phyloP scores from a whole-genome alignment of 1,139 yeast species.

The Petasospora rhodanensis region DNA sequence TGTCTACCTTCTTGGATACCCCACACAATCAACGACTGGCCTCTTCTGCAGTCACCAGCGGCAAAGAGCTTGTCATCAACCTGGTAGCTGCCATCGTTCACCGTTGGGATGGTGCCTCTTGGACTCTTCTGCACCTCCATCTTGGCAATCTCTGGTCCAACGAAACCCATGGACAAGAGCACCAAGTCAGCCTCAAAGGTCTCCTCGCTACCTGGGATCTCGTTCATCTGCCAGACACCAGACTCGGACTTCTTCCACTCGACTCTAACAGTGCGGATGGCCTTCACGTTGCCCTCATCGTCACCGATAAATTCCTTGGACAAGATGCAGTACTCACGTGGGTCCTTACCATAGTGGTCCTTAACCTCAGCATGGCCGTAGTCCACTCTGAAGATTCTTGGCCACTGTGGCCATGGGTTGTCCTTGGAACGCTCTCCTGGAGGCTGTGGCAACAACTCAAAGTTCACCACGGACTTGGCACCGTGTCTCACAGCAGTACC shows the following conservation, averaged over 20 bases:
- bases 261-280: slow-evolving; percentile 92
- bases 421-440: slow-evolving; percentile 83
- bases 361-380: slow-evolving; percentile 96
- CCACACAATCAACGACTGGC: slow-evolving; percentile 98
- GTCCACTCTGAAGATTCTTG: slow-evolving; percentile 94
- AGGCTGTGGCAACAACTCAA: slow-evolving; percentile 92
- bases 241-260: slow-evolving; percentile 96
- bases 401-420: slow-evolving; percentile 99
- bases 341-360: slow-evolving; percentile 94
- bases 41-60: slow-evolving; percentile 99
- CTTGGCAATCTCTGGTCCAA: slow-evolving; percentile 90
- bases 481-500: slow-evolving; percentile 98
- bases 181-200: slow-evolving; percentile 94
- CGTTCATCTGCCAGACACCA: slow-evolving; percentile 99
- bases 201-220: slow-evolving; percentile 92
- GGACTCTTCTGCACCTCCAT: slow-evolving; percentile 68
- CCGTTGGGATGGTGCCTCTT: slow-evolving; percentile 82
- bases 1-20: slow-evolving; percentile 99
- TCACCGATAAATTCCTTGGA: slow-evolving; percentile 95
- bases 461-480: slow-evolving; percentile 91
- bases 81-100: slow-evolving; percentile 63
- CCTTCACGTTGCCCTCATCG: slow-evolving; percentile 89
- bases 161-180: slow-evolving; percentile 92
- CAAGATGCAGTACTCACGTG: slow-evolving; percentile 92
- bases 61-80: slow-evolving; percentile 76